phyloP scores from a whole-genome alignment of 352 stramenopile species.

The Globisporangium solare region DNA sequence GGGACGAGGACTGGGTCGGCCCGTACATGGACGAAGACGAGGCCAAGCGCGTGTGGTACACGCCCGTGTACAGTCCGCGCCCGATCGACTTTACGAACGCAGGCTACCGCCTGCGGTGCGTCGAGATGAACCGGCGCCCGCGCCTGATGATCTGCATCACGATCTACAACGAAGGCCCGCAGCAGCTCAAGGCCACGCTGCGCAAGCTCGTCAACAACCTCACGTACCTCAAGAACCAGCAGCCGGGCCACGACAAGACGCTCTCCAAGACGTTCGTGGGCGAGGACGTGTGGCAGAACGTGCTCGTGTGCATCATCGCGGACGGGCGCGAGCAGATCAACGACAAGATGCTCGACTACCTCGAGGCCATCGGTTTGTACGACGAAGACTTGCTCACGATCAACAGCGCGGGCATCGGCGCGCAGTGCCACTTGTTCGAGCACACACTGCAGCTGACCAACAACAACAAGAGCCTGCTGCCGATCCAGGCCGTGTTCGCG shows the following conservation, averaged over 20 bases:
- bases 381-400: slow-evolving; percentile 85
- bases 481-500: slow-evolving; percentile 74
- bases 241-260: slow-evolving; percentile 19
- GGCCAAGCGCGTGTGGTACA: slow-evolving; percentile 76
- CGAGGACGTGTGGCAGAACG: slow-evolving; percentile 76
- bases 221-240: slow-evolving; percentile 54
- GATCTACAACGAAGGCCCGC: slow-evolving; percentile 78
- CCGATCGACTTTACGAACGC: slow-evolving; percentile 74
- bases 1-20: slow-evolving; percentile 75
- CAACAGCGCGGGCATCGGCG: slow-evolving; percentile 75
- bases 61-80: slow-evolving; percentile 62
- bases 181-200: slow-evolving; percentile 66
- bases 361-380: slow-evolving; percentile 68
- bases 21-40: slow-evolving; percentile 74
- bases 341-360: slow-evolving; percentile 79
- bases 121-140: slow-evolving; percentile 65
- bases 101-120: slow-evolving; percentile 72
- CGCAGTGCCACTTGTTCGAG: slow-evolving; percentile 83
- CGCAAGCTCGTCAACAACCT: slow-evolving; percentile 85
- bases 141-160: slow-evolving; percentile 85
- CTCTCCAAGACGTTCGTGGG: slow-evolving; percentile 43
- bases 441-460: slow-evolving; percentile 74
- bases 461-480: slow-evolving; percentile 64
- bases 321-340: slow-evolving; percentile 74
- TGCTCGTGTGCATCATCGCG: slow-evolving; percentile 75